These are phyloP conservation scores for Perilla frutescens DNA, from an alignment of 257 asterid genomes.

Conservation along the genomic window DNA sequence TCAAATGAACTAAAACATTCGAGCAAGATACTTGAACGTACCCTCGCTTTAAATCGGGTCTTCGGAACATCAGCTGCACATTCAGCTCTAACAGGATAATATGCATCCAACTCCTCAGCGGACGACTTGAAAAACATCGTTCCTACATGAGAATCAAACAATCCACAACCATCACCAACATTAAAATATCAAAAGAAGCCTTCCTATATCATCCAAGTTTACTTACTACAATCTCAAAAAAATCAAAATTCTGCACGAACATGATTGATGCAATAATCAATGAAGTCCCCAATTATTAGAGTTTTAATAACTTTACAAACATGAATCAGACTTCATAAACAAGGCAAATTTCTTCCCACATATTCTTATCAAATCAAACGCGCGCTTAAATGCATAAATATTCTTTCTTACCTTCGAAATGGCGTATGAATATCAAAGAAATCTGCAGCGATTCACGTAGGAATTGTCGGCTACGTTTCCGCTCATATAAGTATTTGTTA, in stretches of 20 bases:
- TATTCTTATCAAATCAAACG: slow-evolving; percentile 11
- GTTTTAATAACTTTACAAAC: slow-evolving; percentile 20
- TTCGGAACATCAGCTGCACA: slow-evolving; percentile 82
- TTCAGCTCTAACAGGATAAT: slow-evolving; percentile 83
- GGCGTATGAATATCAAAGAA: slow-evolving; percentile 3
- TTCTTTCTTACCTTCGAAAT: slow-evolving; percentile 33
- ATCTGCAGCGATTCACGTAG: slow-evolving; percentile 11
- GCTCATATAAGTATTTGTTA: neutral
- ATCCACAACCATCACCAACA: slow-evolving; percentile 27
- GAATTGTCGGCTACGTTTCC: slow-evolving; percentile 25
- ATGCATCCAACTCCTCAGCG: slow-evolving; percentile 76
- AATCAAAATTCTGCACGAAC: slow-evolving; percentile 31
- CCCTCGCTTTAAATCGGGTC: slow-evolving; percentile 90
- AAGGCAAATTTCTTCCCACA: slow-evolving; percentile 2
- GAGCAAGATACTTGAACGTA: slow-evolving; percentile 38
- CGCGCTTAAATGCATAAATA: too few relatives aligned
- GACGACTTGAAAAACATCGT: slow-evolving; percentile 59
- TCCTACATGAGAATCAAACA: slow-evolving; percentile 27
- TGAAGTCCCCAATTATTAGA: slow-evolving; percentile 17
- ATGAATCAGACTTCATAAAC: slow-evolving; percentile 20
- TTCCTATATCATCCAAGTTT: slow-evolving; percentile 37
- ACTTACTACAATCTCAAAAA: slow-evolving; percentile 26
- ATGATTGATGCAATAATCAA: slow-evolving; percentile 32
- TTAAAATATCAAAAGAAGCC: slow-evolving; percentile 26
- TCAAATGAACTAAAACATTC: slow-evolving; percentile 4